Evolutionary conservation across 2,329 filamentous ascomycete species (phyloP), one percentile per base, ranked within the genome.

Genomic region (Xylaria sp.): DNA sequence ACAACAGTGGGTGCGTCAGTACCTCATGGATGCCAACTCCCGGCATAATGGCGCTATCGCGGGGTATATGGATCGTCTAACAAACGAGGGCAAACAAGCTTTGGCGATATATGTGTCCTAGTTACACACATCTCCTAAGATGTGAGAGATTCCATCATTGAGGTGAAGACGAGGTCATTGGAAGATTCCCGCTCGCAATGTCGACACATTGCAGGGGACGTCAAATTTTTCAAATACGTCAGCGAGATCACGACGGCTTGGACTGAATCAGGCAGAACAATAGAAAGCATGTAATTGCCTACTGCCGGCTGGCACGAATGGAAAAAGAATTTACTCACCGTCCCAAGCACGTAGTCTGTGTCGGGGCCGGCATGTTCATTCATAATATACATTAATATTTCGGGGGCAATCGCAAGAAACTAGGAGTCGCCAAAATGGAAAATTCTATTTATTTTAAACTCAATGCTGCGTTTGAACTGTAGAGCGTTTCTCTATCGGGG

Each of bases 1-100:
- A 62, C 80, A 92, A 54, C 90, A 90, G 74, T 99, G 94, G 94
- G 93, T 97, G 23, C 80, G 90, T 58, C 80, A 85, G 66, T 93
- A 92, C 74, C 80, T 97, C 72, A 89, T 89, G 72, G 86, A 89
- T 35, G 92, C 92, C 6, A 92, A 97, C 76, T 80, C 81, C 72
- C 87, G 88, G 70, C 88, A 92, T 69, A 81, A 82, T 47, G 92
- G 93, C 1, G 84, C 85, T 17, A 84, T 97, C 65, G 86, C 85
- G 27, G 80, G 79, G 59, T 94, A 91, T 72, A 90, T 93, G 55
- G 85, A 91, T 75, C 86, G 92, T 68, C 79, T 97, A 63, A 80
- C 83, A 46, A 80, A 83, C 1, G 86, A 92, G 71, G 85, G 82
- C 59, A 83, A 83, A 74, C 73, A 78, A 61, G 82, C 81, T 2